These are phyloP conservation scores for Phytopythium ostracodes DNA, from an alignment of 352 stramenopile species.

Conservation along the genomic window DNA sequence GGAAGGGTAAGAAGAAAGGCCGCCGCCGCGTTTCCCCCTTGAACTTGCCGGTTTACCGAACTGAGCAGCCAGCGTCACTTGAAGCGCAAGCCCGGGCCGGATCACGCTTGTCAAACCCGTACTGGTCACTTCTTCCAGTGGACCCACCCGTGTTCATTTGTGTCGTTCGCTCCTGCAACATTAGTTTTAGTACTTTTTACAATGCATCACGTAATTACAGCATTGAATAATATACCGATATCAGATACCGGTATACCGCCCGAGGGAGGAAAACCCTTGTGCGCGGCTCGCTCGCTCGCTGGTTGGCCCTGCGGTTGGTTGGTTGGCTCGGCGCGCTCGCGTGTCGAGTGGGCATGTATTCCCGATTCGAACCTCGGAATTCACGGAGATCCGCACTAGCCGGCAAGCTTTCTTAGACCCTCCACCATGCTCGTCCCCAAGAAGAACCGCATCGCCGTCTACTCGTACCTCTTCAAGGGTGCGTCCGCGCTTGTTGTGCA, in stretches of 20 bases:
- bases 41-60: no score
- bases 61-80: background rate
- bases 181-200: background rate
- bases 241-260: background rate
- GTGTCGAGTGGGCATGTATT: slow-evolving; percentile 20
- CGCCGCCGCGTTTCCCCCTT: no score
- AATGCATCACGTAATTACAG: background rate
- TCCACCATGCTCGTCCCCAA: slow-evolving; percentile 93
- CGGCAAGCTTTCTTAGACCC: slow-evolving; percentile 84
- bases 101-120: background rate
- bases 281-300: no score
- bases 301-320: slow-evolving; percentile 7
- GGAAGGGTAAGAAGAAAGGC: no score
- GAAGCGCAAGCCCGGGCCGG: background rate
- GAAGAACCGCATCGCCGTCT: slow-evolving; percentile 98
- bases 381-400: slow-evolving; percentile 87
- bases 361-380: slow-evolving; percentile 52
- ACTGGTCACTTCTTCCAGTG: no score
- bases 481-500: slow-evolving; percentile 15
- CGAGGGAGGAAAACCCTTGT: background rate
- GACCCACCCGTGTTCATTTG: background rate
- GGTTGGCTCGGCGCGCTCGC: slow-evolving; percentile 22
- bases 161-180: background rate
- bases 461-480: slow-evolving; percentile 97
- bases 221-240: background rate